These are phyloP conservation scores for Morella rubra DNA, from an alignment of 306 rosid genomes.

Conservation along the genomic window DNA sequence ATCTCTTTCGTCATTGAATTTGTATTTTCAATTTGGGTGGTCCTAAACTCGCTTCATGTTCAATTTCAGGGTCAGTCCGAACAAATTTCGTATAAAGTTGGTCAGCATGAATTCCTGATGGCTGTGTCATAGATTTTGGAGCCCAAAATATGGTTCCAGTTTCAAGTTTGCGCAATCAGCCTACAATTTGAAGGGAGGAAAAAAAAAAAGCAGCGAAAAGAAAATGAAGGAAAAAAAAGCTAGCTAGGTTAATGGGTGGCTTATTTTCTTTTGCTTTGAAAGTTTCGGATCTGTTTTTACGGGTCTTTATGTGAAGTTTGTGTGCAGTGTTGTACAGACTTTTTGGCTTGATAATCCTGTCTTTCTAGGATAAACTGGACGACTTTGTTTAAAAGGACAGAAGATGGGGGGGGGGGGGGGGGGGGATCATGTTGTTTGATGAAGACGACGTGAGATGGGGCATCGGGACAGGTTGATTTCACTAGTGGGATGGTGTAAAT, in stretches of 20 bases:
- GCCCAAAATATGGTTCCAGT: constrained; percentile 8
- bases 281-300: constrained; percentile 28
- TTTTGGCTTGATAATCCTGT: constrained; percentile 31
- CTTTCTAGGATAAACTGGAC: constrained; percentile 31
- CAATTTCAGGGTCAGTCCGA: constrained; percentile 40
- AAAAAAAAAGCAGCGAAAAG: too few relatives aligned
- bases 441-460: constrained; percentile 28
- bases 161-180: constrained; percentile 38
- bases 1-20: not conserved
- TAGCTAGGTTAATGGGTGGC: not conserved
- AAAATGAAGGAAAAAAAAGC: not conserved
- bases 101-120: constrained; percentile 27
- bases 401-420: constrained; percentile 19
- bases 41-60: constrained; percentile 16
- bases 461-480: constrained; percentile 48
- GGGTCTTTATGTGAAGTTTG: constrained; percentile 30
- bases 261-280: constrained; percentile 1
- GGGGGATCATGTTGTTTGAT: constrained; percentile 11
- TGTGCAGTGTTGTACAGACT: constrained; percentile 25
- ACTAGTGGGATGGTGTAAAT: constrained; percentile 29
- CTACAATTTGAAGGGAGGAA: not conserved
- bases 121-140: constrained; percentile 55
- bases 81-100: constrained; percentile 14
- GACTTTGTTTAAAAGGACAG: constrained; percentile 35
- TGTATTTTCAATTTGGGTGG: constrained; percentile 13